Conservation (phyloP, 1,284 basidiomycete species). For the Malassezia japonica region DNA sequence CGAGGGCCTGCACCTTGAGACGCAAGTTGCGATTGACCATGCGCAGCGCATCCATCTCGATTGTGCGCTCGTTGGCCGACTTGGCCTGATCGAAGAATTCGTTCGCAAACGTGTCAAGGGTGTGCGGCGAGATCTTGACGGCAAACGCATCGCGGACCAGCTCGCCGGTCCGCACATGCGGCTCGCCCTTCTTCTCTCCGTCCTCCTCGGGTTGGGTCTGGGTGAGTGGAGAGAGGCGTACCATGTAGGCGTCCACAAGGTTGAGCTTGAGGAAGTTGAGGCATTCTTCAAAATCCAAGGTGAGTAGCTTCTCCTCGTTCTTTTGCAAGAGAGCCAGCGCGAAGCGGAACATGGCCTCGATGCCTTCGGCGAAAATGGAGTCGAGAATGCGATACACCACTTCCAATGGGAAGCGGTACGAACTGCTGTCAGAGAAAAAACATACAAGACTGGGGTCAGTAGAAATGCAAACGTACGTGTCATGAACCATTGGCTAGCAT, state of each 20-base stretch:
- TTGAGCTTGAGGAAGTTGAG: slow-evolving; percentile 33
- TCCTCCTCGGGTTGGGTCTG: background rate
- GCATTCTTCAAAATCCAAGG: slow-evolving; percentile 32
- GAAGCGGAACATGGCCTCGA: slow-evolving; percentile 94
- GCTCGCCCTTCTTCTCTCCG: background rate
- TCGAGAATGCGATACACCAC: slow-evolving; percentile 92
- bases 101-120: slow-evolving; percentile 34
- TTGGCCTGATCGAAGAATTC: slow-evolving; percentile 43
- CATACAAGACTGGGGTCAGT: slow-evolving; percentile 2
- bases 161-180: slow-evolving; percentile 22
- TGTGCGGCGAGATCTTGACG: slow-evolving; percentile 36
- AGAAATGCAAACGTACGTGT: slow-evolving; percentile 52
- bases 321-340: slow-evolving; percentile 74
- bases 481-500: slow-evolving; percentile 89
- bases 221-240: background rate
- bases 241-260: slow-evolving; percentile 35
- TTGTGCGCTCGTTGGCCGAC: slow-evolving; percentile 33
- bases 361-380: slow-evolving; percentile 86
- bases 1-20: slow-evolving; percentile 33
- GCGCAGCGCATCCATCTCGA: slow-evolving; percentile 40
- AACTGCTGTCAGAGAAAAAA: slow-evolving; percentile 2
- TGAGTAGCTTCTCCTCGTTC: slow-evolving; percentile 60
- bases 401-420: slow-evolving; percentile 74
- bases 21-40: slow-evolving; percentile 44
- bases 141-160: slow-evolving; percentile 42